phyloP scores from a whole-genome alignment of 1,284 basidiomycete species.

The Inonotus obliquus region DNA sequence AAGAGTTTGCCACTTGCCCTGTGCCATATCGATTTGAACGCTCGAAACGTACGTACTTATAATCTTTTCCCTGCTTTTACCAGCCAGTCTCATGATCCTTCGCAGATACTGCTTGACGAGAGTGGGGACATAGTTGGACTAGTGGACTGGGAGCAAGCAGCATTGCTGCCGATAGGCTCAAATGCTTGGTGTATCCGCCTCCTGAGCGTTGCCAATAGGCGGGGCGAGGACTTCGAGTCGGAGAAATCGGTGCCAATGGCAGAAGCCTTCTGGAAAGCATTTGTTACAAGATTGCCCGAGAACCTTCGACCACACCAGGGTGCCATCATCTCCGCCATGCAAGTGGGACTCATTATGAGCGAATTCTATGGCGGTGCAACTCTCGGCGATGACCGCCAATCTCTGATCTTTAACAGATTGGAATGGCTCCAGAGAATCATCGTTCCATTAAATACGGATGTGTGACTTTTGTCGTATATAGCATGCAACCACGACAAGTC shows the following conservation, averaged over 20 bases:
- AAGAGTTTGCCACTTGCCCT: background rate
- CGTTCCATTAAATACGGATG: background rate
- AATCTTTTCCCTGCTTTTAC: background rate
- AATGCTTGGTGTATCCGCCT: background rate
- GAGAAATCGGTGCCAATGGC: background rate
- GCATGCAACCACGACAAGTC: no score
- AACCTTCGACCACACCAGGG: background rate
- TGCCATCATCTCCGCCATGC: background rate
- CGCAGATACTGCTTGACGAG: background rate
- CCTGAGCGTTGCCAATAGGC: background rate
- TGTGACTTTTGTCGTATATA: no score
- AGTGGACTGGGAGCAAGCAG: background rate
- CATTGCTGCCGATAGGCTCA: background rate
- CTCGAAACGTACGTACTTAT: background rate
- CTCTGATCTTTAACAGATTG: background rate
- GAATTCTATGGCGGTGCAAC: background rate
- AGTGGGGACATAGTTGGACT: background rate
- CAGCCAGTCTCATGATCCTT: background rate
- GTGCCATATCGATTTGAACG: constrained; percentile 1
- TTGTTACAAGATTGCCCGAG: background rate
- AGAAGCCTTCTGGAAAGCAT: background rate
- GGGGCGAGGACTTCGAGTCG: background rate
- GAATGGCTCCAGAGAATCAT: background rate
- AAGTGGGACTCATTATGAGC: background rate
- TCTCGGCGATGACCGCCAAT: background rate